Percentiles rank a stretch among this genome's conserved stretches.
phyloP scores from a whole-genome alignment of 192 early-diverging fungal genomes.

The Lobosporangium transversale region DNA sequence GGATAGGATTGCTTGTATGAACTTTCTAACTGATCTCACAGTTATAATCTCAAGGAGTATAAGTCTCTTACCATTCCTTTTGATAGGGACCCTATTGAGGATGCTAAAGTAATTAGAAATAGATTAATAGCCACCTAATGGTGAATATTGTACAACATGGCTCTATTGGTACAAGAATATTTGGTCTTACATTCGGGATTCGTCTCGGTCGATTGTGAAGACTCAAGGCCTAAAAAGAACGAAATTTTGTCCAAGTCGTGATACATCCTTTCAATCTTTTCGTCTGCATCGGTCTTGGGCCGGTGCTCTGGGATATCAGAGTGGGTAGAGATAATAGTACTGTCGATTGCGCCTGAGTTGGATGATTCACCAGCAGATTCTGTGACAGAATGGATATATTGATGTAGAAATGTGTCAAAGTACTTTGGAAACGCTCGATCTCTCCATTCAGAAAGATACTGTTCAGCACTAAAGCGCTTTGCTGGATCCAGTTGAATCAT shows the following conservation, averaged over 20 bases:
- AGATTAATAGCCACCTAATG: neutral
- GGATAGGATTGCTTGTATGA: neutral
- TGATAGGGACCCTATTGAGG: neutral
- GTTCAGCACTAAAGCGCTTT: conserved; percentile 75
- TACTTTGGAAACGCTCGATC: conserved; percentile 80
- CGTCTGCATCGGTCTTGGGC: conserved; percentile 70
- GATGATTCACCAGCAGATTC: conserved; percentile 57
- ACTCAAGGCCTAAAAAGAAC: conserved; percentile 59
- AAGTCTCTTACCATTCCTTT: conserved; percentile 7
- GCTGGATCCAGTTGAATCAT: conserved; percentile 92
- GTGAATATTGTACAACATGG: too few relatives aligned
- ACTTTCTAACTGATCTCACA: neutral
- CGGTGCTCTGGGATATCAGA: conserved; percentile 8
- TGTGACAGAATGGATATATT: conserved; percentile 72
- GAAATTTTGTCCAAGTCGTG: conserved; percentile 79
- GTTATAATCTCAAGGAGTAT: too few relatives aligned
- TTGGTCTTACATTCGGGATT: conserved; percentile 6
- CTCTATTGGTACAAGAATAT: too few relatives aligned
- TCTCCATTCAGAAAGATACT: conserved; percentile 80
- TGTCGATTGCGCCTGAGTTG: conserved; percentile 18
- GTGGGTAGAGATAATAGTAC: conserved; percentile 15
- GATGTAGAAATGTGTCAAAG: conserved; percentile 80
- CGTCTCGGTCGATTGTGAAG: neutral
- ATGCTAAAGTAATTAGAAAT: neutral
- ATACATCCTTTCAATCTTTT: conserved; percentile 79